Base-by-base conservation (phyloP, 164 flowering plant species). In the Chloranthus sessilifolius region DNA sequence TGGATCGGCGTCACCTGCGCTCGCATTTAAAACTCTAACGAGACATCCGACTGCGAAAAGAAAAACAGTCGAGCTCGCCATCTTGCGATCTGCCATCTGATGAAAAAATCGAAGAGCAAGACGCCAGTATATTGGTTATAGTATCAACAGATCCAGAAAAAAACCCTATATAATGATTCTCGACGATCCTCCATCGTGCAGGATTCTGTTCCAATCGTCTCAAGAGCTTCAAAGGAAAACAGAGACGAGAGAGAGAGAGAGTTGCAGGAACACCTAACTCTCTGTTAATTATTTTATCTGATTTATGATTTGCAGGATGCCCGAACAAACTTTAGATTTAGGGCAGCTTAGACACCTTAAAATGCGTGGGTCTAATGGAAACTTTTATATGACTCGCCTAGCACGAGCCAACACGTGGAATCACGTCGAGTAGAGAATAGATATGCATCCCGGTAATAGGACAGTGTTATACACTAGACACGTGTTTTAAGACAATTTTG, bases 1-100 rank as follows among this genome's bases (percentile, higher is more conserved):
- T 6, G 43, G 59, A 43, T 55, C 50, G 24, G 43, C 51, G 23
- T 55, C 59, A 16, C 59, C 59, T 7, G 31, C 59, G 14, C 59
- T 55, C 31, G 51, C 40, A 5, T 35, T 42, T 7, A 44, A 14
- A n/a, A 45, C 17, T 14, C 42, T 43, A 44, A 55, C 20, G 15
- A 55, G 34, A 20, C 43, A 35, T 14, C n/a, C 12, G 17, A 25
- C 17, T 8, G 41, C 42, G 20, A 8, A 31, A 31, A 43, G 16
- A 31, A 54, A 44, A 42, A 36, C 16, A 14, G 10, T 30, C 54
- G 3, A 50, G 7, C 11, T 15, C 19, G 21, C 30, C 54, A 36
- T 36, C n/a, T 3, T 23, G 42, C 12, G 30, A 45, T 45, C 33
- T 45, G 49, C 43, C 43, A 39, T 39, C 43, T 39, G 19, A n/a